Base-by-base conservation (phyloP, 83 land plant species). In the Picea abies region DNA sequence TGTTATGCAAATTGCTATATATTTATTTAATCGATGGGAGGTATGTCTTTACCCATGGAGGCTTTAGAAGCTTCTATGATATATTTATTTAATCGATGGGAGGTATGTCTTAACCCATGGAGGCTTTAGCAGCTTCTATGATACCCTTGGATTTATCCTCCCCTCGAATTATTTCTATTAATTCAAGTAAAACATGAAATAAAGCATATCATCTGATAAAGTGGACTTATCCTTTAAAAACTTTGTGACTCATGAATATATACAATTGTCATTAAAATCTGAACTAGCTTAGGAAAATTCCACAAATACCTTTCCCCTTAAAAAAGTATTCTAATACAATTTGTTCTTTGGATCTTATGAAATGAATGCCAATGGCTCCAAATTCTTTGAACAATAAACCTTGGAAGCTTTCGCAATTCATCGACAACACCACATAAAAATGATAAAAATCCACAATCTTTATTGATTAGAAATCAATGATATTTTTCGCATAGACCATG, bases 211-310 rank as follows among this genome's bases (percentile, higher is more conserved):
- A 68, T 92, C 95, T 79, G 91, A 73, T 75, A 97, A 84, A 49
- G 88, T 82, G 29, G 93, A 83, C 83, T 96, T 94, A 84, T 97
- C 88, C 82, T 91, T 92, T 61, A 96, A 85, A 84, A 87, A 92
- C 56, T 90, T 94, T 26, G 91, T 90, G 60, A 94, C 83, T 85
- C 89, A 93, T 22, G 99, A 96, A 87, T 96, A 97, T 11, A 91
- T 85, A 84, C 94, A 94, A 66, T 97, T 97, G 88, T 97, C 98
- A 82, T 91, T 93, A 52, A 96, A 80, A 98, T 96, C 84, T 94
- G 96, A 58, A 85, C 97, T 76, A 98, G 82, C 83, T 98, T 98
- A 8, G 99, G 99, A 82, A 96, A 96, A 88, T 96, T 97, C 99
- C 98, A 96, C 2, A 92, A 91, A 84, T 98, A 98, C 99, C 98